Evolutionary conservation across 2,329 filamentous ascomycete species (phyloP), one percentile per base, ranked within the genome.

Genomic region (Trichoderma oligosporum): DNA sequence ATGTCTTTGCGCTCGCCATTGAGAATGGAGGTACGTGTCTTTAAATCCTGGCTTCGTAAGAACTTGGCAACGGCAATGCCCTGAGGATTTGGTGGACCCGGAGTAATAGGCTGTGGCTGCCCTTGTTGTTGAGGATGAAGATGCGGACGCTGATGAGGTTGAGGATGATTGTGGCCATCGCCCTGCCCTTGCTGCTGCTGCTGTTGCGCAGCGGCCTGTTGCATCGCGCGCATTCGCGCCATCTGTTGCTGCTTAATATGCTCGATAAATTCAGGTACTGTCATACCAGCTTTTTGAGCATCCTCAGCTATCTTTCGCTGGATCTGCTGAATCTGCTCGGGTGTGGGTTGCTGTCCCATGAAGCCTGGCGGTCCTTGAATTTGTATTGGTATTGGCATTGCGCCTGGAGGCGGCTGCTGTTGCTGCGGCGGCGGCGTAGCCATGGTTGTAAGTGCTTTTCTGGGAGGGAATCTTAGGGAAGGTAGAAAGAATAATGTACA

Each of bases 1-100:
- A 99, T 95, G 64, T 99, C 93, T 76, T 96, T 97, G 67, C 94
- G 84, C 80, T 97, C 92, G 67, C 94, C 94, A 64, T 97, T 92
- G 63, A 97, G 82, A 62, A 99, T 95, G 71, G 89, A 93, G 16
- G 92, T 97, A 62, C 94, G 82, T 16, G 83, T 81, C 81, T 99
- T 99, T 63, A 99, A 76, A 59, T 94, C 84, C 75, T 97, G 92
- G 58, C 82, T 74, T 64, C 86, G 85, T 59, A 99, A 77, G 75
- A 96, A 99, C 68, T 90, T 87, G 64, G 94, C 95, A 55, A 99
- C 82, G 7, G 92, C 91, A 44, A 97, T 76, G 18, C 91, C 92
- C 67, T 91, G 85, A 36, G 93, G 93, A 66, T 96, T 94, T 4
- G 93, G 90, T 22, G 93, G 90, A 1, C 88, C 88, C 4, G 87